Conservation (phyloP, 768 basidiomycete genomes). For the Suillus decipiens region DNA sequence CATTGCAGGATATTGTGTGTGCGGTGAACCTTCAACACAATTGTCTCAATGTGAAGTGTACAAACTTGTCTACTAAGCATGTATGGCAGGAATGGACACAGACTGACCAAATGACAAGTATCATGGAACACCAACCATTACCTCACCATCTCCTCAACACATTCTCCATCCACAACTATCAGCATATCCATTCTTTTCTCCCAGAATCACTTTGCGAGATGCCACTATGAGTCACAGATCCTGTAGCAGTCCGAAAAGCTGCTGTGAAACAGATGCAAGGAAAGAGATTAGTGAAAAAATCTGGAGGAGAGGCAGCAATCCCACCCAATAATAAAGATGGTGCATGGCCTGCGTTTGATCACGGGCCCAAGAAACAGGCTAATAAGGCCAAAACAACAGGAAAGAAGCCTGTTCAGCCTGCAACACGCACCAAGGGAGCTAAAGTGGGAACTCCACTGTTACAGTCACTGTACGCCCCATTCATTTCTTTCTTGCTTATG, state of each 20-base stretch:
- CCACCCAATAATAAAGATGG: neutral
- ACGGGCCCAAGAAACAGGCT: neutral
- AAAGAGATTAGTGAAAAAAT: neutral
- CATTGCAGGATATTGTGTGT: constrained; percentile 18
- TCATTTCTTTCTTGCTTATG: no score
- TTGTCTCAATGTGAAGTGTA: constrained; percentile 15
- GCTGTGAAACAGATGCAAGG: constrained; percentile 7
- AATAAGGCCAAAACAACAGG: neutral
- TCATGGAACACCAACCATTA: constrained; percentile 13
- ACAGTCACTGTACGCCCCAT: no score
- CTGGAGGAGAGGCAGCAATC: neutral
- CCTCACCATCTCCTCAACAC: constrained; percentile 18
- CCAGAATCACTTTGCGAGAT: constrained; percentile 5
- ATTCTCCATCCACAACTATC: constrained; percentile 21
- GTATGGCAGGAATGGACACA: constrained; percentile 15
- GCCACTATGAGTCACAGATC: neutral
- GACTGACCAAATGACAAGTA: constrained; percentile 8
- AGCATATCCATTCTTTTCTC: constrained; percentile 10
- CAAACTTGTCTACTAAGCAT: neutral
- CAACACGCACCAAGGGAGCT: neutral
- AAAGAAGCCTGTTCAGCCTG: neutral
- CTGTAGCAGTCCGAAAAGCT: neutral
- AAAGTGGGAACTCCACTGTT: neutral
- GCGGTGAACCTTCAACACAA: constrained; percentile 21
- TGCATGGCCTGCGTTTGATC: neutral